Percentiles rank a stretch among this genome's conserved stretches.
phyloP scores from a whole-genome alignment of 2,329 filamentous ascomycete species.

The Alternaria angustiovoidea region DNA sequence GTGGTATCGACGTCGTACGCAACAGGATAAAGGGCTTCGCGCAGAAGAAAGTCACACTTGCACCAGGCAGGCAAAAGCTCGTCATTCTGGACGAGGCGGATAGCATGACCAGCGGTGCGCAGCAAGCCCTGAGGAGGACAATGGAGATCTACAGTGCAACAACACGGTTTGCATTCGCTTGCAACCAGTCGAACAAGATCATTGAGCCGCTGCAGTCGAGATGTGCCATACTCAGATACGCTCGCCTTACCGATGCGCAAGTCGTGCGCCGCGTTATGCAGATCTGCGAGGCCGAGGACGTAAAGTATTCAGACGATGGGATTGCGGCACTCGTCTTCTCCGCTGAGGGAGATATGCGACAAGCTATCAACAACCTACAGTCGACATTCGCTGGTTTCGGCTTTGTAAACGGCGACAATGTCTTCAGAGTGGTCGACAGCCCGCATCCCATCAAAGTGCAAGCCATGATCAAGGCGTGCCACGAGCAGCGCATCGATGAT shows the following conservation, averaged over 20 bases:
- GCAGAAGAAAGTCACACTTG: constrained; percentile 97
- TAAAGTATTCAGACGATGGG: constrained; percentile 91
- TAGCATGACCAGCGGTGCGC: constrained; percentile 93
- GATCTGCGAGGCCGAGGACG: constrained; percentile 90
- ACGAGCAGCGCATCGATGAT: constrained; percentile 87
- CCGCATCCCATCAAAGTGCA: constrained; percentile 98
- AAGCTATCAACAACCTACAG: constrained; percentile 98
- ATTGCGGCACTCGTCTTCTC: constrained; percentile 96
- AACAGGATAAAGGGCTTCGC: constrained; percentile 98
- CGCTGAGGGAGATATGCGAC: constrained; percentile 97
- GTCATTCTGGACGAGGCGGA: constrained; percentile 98
- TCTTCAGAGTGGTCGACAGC: constrained; percentile 96
- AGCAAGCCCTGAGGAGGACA: constrained; percentile 91
- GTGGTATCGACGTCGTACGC: constrained; percentile 96
- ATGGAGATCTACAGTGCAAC: constrained; percentile 99
- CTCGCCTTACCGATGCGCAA: constrained; percentile 89
- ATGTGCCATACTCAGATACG: constrained; percentile 94
- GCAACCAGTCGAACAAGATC: constrained; percentile 99
- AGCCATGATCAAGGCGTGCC: constrained; percentile 97
- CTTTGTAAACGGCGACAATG: constrained; percentile 96
- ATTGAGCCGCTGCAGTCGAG: constrained; percentile 98
- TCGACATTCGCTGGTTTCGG: constrained; percentile 93
- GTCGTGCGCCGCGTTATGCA: constrained; percentile 90
- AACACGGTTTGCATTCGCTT: constrained; percentile 96
- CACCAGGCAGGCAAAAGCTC: constrained; percentile 88